Percentiles rank a stretch among this genome's conserved stretches.
Conservation (phyloP, 352 stramenopile genomes). For the Phytophthora cactorum region DNA sequence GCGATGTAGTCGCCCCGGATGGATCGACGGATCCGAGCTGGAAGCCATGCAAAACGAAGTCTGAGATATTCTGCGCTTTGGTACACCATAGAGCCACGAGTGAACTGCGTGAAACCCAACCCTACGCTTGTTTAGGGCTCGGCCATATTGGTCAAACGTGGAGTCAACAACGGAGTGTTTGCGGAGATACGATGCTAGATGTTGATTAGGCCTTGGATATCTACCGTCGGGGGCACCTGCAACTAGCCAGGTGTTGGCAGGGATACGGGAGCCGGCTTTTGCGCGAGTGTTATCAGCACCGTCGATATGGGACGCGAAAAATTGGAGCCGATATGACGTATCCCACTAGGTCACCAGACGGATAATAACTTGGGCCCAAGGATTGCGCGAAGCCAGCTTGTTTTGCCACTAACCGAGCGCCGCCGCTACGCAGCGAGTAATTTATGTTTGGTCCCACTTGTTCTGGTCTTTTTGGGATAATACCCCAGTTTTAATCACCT, state of each 20-base stretch:
- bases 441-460: no score
- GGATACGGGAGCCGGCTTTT: neutral
- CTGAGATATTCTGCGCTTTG: conserved; percentile 12
- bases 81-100: neutral
- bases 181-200: neutral
- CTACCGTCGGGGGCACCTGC: neutral
- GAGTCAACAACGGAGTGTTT: neutral
- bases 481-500: no score
- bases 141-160: neutral
- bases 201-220: neutral
- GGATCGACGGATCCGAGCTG: conserved; percentile 5
- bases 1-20: conserved; percentile 1
- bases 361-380: conserved; percentile 9
- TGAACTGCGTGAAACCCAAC: neutral
- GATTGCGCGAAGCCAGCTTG: conserved; percentile 13
- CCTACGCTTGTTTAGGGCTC: neutral
- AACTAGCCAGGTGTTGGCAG: neutral
- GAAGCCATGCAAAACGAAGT: conserved; percentile 21
- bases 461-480: no score
- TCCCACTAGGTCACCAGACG: neutral
- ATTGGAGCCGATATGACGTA: neutral
- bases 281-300: neutral
- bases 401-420: conserved; percentile 11
- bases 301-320: neutral
- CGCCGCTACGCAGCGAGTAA: no score